Evolutionary conservation across 2,329 filamentous ascomycete species (phyloP).

Genomic region (Clarireedia homoeocarpa): DNA sequence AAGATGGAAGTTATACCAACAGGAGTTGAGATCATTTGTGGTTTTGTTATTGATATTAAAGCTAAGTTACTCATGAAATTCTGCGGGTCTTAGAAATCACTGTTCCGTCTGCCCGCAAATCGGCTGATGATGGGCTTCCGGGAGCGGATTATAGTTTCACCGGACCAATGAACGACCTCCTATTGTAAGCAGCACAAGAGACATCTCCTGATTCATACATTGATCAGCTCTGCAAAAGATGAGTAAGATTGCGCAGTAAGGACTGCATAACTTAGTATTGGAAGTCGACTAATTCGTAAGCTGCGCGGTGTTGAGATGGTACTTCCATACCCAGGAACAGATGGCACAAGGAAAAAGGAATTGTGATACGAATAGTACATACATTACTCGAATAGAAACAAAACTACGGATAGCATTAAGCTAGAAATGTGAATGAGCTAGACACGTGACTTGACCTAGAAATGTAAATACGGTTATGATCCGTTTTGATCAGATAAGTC

Average conservation of each 20-base stretch:
- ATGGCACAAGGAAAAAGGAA: background rate
- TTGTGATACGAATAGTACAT: too few species aligned
- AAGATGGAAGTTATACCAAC: background rate
- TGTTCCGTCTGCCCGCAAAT: conserved; percentile 1
- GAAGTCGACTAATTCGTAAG: background rate
- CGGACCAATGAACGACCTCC: background rate
- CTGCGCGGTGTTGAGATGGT: too few species aligned
- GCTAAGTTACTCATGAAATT: background rate
- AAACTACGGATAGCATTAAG: too few species aligned
- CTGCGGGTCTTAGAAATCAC: conserved; percentile 7
- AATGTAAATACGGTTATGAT: too few species aligned
- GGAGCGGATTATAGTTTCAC: background rate
- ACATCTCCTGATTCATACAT: background rate
- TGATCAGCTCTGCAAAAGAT: background rate
- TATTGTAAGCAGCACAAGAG: conserved; percentile 6
- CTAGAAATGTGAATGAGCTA: too few species aligned
- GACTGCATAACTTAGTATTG: background rate
- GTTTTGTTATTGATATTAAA: background rate
- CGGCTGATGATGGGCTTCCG: background rate
- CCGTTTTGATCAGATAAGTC: too few species aligned
- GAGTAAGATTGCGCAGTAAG: background rate
- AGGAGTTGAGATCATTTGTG: background rate
- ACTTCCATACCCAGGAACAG: too few species aligned
- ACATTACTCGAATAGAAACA: too few species aligned
- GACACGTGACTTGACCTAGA: too few species aligned